Evolutionary conservation across 805 yeast species (phyloP), one percentile per base, ranked within the genome.

Genomic region (Yamadazyma takamatsuzukensis): DNA sequence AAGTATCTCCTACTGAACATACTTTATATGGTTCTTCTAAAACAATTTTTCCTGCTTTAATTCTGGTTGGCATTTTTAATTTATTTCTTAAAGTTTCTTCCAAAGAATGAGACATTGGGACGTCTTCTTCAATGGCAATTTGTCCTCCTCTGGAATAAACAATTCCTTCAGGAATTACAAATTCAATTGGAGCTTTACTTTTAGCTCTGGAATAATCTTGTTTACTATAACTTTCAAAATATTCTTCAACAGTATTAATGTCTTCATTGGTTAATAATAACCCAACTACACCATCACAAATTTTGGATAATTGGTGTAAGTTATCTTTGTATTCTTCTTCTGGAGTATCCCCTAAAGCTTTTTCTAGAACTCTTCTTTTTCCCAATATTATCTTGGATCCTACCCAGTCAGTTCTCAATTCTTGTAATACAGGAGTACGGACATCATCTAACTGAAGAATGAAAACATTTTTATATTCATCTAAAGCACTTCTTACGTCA

Each of bases 81-180:
- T 83, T 83, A 60, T 79, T 84, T 70, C 98, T 83, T 53, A 93
- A 61, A 25, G 95, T 86, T 51, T 88, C 86, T 62, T 93, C 98
- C 64, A 94, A 73, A 5, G 97, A 87, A 57, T 93, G 98, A 9
- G 94, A 82, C 84, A 93, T 80, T 48, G 97, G 96, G 14, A 93
- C 88, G 59, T 93, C 99, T 44, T 93, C 97, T 54, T 88, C 97
- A 15, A 57, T 63, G 18, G 96, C 72, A 32, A 89, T 67, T 62
- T 86, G 94, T 15, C 98, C 98, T 50, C 96, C 99, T 56, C 96
- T 81, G 14, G 97, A 85, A 59, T 87, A 89, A 6, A 93, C 81
- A 33, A 87, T 73, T 29, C 99, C 99, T 39, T 72, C 87, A 18
- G 98, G 97, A 36, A 93, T 72, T 4, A 77, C 73, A 62, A 93